A percentile compares a stretch with the other conserved stretches of the same genome.
phyloP scores from a whole-genome alignment of 2,329 filamentous ascomycete species.

The Nigrospora oryzae region DNA sequence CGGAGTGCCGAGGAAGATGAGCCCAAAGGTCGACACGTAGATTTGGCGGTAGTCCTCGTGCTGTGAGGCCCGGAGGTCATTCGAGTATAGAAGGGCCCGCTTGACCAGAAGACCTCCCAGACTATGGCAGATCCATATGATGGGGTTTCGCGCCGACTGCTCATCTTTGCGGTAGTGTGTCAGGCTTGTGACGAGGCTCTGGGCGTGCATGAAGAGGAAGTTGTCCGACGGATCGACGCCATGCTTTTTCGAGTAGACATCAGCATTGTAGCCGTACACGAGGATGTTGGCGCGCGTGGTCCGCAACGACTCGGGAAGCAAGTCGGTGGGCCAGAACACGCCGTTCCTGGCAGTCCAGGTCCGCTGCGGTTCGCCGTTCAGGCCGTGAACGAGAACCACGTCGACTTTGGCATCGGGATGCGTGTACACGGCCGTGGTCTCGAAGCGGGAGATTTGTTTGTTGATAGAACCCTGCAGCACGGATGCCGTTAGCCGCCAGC shows the following conservation, averaged over 20 bases:
- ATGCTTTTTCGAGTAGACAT: conserved; percentile 42
- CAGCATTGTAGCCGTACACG: conserved; percentile 69
- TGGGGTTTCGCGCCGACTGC: conserved; percentile 51
- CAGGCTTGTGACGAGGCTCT: conserved; percentile 56
- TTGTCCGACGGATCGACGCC: conserved; percentile 53
- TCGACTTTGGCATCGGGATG: conserved; percentile 52
- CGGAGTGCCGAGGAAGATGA: conserved; percentile 71
- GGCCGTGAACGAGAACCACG: conserved; percentile 64
- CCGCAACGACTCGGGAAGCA: conserved; percentile 53
- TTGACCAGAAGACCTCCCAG: conserved; percentile 68
- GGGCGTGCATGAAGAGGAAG: conserved; percentile 62
- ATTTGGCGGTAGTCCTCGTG: conserved; percentile 60
- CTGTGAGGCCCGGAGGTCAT: conserved; percentile 48
- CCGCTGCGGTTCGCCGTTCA: conserved; percentile 55
- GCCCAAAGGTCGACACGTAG: conserved; percentile 66
- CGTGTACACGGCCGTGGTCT: conserved; percentile 49
- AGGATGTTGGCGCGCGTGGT: conserved; percentile 53
- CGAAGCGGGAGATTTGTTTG: conserved; percentile 43
- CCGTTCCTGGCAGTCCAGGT: conserved; percentile 53
- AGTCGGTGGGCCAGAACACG: conserved; percentile 61
- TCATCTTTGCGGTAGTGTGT: conserved; percentile 54
- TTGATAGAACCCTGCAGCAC: conserved; percentile 35
- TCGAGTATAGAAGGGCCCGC: conserved; percentile 58
- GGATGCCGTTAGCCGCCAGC: no score
- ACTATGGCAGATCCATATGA: conserved; percentile 70